A percentile compares a stretch with the other conserved stretches of the same genome.
These are phyloP conservation scores for Ceratocystis harringtonii DNA, from an alignment of 2,329 filamentous ascomycete genomes.

Conservation along the genomic window DNA sequence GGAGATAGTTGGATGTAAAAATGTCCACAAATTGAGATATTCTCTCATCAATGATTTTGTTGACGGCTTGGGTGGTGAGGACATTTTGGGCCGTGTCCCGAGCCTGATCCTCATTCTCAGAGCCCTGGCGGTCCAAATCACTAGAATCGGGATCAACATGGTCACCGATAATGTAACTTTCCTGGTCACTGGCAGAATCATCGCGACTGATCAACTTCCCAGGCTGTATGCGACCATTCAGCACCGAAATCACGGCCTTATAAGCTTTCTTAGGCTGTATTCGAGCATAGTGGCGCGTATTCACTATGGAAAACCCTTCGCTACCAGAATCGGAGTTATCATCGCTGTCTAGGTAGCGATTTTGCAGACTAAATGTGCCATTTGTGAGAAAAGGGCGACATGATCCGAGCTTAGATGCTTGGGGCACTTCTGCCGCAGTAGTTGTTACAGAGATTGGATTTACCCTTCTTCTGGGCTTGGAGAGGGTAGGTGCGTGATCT, in stretches of 20 bases:
- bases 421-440: neutral
- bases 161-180: conserved; percentile 11
- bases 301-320: conserved; percentile 22
- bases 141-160: conserved; percentile 17
- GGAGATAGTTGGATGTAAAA: conserved; percentile 13
- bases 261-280: conserved; percentile 33
- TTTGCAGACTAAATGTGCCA: conserved; percentile 4
- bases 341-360: conserved; percentile 11
- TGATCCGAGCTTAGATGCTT: neutral
- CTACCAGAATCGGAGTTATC: conserved; percentile 16
- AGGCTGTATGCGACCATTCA: conserved; percentile 21
- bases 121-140: conserved; percentile 31
- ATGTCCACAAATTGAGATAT: conserved; percentile 6
- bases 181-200: conserved; percentile 15
- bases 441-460: neutral
- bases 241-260: conserved; percentile 27
- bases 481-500: neutral
- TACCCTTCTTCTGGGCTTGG: neutral
- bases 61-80: conserved; percentile 10
- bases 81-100: neutral
- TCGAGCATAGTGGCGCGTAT: conserved; percentile 24
- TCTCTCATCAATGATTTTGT: conserved; percentile 13
- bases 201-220: conserved; percentile 15
- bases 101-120: conserved; percentile 23
- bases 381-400: conserved; percentile 20